These are phyloP conservation scores for Microcyclosporella mali DNA, from an alignment of 2,329 filamentous ascomycete species.

Conservation along the genomic window DNA sequence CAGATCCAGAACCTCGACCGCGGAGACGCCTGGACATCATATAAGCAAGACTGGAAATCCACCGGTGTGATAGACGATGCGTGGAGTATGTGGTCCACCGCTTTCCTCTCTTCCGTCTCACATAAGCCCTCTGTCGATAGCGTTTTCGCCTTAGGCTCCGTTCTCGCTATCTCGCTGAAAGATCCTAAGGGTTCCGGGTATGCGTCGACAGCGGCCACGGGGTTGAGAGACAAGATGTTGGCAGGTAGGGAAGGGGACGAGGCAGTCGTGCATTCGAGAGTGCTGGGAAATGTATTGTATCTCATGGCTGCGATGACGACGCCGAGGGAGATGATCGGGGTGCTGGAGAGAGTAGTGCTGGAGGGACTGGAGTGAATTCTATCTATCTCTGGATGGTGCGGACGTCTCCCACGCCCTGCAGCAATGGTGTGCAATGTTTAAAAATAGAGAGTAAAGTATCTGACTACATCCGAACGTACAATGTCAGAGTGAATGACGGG, in stretches of 20 bases:
- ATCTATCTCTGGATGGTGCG: no score
- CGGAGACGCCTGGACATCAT: conserved; percentile 52
- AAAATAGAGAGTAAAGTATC: no score
- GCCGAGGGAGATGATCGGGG: conserved; percentile 35
- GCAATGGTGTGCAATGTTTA: no score
- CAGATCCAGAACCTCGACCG: conserved; percentile 55
- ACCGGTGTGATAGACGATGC: conserved; percentile 18
- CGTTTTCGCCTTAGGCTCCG: conserved; percentile 67
- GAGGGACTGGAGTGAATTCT: conserved; percentile 23
- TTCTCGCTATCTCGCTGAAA: conserved; percentile 59
- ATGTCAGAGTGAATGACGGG: no score
- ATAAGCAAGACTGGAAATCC: conserved; percentile 46
- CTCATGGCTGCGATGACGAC: conserved; percentile 54
- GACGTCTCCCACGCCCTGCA: no score
- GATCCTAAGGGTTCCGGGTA: conserved; percentile 48
- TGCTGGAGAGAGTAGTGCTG: conserved; percentile 37
- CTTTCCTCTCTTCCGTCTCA: conserved; percentile 56
- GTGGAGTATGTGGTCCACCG: conserved; percentile 67
- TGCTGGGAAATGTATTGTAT: conserved; percentile 56
- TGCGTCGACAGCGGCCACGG: conserved; percentile 50
- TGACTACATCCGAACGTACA: no score
- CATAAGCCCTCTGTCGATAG: conserved; percentile 51
- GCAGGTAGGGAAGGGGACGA: conserved; percentile 29
- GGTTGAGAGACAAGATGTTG: conserved; percentile 47
- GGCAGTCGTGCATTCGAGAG: conserved; percentile 51